Conservation (phyloP, 176 grass and related monocot genomes). For the Phoenix roebelenii region DNA sequence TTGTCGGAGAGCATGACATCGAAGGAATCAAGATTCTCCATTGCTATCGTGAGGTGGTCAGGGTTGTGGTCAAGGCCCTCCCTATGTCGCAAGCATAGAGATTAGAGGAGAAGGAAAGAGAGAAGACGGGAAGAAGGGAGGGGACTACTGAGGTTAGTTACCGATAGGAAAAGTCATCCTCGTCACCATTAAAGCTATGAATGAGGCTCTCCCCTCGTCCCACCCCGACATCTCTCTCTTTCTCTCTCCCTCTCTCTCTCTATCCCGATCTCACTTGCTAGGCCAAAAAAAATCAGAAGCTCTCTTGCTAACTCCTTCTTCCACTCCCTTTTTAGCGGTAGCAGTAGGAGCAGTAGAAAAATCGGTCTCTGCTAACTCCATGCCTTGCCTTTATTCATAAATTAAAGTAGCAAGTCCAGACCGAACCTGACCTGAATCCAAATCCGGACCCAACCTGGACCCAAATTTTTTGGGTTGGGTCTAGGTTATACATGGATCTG, state of each 20-base stretch:
- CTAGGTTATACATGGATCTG: no score
- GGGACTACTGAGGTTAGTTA: not conserved
- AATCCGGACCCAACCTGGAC: no score
- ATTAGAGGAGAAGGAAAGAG: not conserved
- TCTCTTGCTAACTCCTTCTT: no score
- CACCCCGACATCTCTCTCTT: conserved; percentile 64
- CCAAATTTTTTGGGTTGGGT: no score
- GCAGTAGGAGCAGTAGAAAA: no score
- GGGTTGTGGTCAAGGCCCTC: conserved; percentile 84
- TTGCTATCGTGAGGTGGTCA: conserved; percentile 73
- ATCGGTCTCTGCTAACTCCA: no score
- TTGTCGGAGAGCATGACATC: conserved; percentile 69
- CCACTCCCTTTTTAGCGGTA: no score
- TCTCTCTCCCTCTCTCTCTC: conserved; percentile 1
- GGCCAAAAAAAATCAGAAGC: not conserved
- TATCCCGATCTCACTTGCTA: not conserved
- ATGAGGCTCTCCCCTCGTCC: conserved; percentile 98
- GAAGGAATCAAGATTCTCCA: conserved; percentile 84
- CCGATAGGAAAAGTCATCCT: conserved; percentile 93
- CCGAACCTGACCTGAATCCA: no score
- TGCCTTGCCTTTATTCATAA: no score
- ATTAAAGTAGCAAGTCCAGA: no score
- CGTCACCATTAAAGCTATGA: conserved; percentile 68
- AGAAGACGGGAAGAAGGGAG: not conserved
- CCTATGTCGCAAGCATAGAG: conserved; percentile 14